Evolutionary conservation across 2,329 filamentous ascomycete species (phyloP), one percentile per base, ranked within the genome.

Genomic region (Xylariaceae sp.): DNA sequence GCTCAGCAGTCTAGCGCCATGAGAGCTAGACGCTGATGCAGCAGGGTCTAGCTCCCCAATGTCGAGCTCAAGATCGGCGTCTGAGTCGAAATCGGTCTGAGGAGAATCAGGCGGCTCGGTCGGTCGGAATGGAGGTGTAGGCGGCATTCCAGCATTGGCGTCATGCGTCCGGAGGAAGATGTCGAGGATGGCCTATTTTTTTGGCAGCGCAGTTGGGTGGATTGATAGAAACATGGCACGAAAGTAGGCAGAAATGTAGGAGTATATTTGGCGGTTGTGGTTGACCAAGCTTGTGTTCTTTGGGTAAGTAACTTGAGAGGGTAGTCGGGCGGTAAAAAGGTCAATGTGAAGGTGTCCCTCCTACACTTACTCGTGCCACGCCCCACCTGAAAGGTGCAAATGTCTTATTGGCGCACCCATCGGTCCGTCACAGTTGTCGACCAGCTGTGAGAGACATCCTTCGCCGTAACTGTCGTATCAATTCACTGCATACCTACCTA

Each of bases 31-130:
- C 55, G 67, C 72, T 51, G 68, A 63, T 32, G 66, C 66, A 18
- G 68, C 69, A 51, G 88, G 87, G 67, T 92, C 88, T 61, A 94
- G 84, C 76, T 92, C 89, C 66, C 89, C 80, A 61, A 90, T 80
- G 64, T 92, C 87, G 62, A 90, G 79, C 64, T 92, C 87, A 65
- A 94, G 77, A 64, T 89, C 86, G 63, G 86, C 81, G 68, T 92
- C 87, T 58, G 86, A 89, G 69, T 92, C 88, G 68, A 85, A 88
- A 68, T 91, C 87, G 72, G 84, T 76, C 65, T 76, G 72, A 56
- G 79, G 79, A 56, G 80, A 83, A 72, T 87, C 83, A 71, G 84
- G 84, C 66, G 81, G 80, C 69, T 85, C 80, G 66, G 80, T 74
- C 63, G 74, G 71, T 66, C 74, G 76, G 68, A 78, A 76, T 32